phyloP scores from a whole-genome alignment of 768 basidiomycete genomes.

The Pleurotus ostreatus region DNA sequence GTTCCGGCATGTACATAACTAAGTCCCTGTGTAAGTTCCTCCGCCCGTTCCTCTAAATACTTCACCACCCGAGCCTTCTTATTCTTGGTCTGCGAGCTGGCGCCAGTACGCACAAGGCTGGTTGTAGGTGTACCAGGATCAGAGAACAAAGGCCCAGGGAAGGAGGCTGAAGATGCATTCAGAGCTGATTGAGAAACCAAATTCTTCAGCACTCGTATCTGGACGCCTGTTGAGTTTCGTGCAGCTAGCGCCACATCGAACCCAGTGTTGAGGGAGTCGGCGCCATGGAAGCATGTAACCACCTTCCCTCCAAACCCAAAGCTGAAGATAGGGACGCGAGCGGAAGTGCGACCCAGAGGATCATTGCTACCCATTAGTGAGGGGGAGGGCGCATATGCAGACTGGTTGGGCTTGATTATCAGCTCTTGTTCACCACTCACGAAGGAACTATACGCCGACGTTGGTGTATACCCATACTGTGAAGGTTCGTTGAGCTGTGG shows the following conservation, averaged over 20 bases:
- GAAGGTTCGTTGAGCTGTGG: conserved; percentile 14
- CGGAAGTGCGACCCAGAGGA: conserved; percentile 69
- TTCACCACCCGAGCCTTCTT: conserved; percentile 78
- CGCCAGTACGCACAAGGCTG: conserved; percentile 68
- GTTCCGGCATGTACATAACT: conserved; percentile 59
- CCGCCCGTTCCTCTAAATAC: conserved; percentile 72
- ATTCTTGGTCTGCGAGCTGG: conserved; percentile 63
- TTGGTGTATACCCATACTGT: neutral
- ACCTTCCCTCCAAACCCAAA: conserved; percentile 95
- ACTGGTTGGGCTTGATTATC: conserved; percentile 34
- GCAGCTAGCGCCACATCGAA: conserved; percentile 77
- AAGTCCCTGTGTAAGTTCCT: conserved; percentile 74
- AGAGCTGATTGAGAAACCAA: conserved; percentile 66
- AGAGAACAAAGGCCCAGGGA: conserved; percentile 84
- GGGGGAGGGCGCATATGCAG: conserved; percentile 79
- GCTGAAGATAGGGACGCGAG: conserved; percentile 73
- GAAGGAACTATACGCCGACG: neutral
- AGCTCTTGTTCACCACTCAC: conserved; percentile 27
- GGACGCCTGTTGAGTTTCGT: conserved; percentile 64
- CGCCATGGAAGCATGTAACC: conserved; percentile 82
- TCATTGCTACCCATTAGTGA: conserved; percentile 81
- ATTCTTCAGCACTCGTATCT: conserved; percentile 63
- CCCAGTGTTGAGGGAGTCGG: conserved; percentile 60
- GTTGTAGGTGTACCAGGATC: conserved; percentile 66
- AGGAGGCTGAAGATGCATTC: conserved; percentile 50